Evolutionary conservation across 2,329 filamentous ascomycete species (phyloP), one percentile per base, ranked within the genome.

Genomic region (Cladosporium halotolerans): DNA sequence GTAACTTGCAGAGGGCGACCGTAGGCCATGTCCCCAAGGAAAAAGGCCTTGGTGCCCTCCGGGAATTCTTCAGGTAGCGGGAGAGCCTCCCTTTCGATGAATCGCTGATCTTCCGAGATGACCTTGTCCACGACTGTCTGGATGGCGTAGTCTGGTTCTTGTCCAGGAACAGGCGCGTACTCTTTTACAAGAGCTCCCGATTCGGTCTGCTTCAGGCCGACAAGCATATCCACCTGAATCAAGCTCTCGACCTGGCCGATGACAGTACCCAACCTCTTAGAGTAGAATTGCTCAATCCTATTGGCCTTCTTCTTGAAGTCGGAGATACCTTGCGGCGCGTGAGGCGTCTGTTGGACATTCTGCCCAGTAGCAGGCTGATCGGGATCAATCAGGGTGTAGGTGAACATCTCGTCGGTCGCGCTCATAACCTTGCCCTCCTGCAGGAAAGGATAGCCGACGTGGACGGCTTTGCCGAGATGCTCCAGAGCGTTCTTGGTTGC

Each of bases 11-110:
- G 74, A 3, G 93, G 92, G 36, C 91, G 83, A 13, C 93, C 93
- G 63, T 95, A 97, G 50, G 89, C 89, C 72, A 86, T 95, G 36
- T 96, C 91, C 44, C 93, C 93, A 2, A 99, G 75, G 76, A 96
- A 97, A 74, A 99, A 99, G 1, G 88, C 90, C 53, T 85, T 82
- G 1, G 89, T 88, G 38, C 84, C 85, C 52, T 84, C 72, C 0
- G 93, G 91, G 58, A 96, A 97, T 65, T 99, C 93, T 68, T 96
- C 85, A 61, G 91, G 86, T 33, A 99, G 85, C 1, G 92, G 87
- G 4, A 95, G 67, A n/a, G 93, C 91, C 10, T 80, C 85, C 63
- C 84, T 86, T 72, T 99, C 93, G 50, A 97, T 81, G 72, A 99
- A 99, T 19, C 93, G 88, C 68, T 89, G 84, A 66, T 99, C 93